Conservation (phyloP, 352 stramenopile species). For the Globisporangium paddicum region DNA sequence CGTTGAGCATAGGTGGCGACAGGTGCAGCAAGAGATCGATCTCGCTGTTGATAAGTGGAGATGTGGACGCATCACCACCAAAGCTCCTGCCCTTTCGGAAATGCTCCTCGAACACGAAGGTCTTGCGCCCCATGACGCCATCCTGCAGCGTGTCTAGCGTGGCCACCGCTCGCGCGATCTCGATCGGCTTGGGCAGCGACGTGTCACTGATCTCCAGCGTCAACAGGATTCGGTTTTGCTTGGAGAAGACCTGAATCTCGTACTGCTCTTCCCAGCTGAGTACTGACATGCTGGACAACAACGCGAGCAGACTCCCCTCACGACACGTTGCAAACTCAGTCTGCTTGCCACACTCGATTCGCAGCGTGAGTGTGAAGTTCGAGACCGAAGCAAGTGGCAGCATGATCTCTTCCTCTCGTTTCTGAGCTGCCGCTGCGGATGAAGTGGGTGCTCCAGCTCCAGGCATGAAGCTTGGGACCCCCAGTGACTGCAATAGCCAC, state of each 20-base stretch:
- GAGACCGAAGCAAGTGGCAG: slow-evolving; percentile 2
- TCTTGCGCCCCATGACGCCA: slow-evolving; percentile 25
- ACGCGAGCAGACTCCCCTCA: slow-evolving; percentile 31
- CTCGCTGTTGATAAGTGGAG: slow-evolving; percentile 17
- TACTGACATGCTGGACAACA: slow-evolving; percentile 21
- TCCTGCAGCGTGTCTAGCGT: slow-evolving; percentile 33
- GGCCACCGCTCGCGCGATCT: slow-evolving; percentile 40
- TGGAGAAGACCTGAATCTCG: slow-evolving; percentile 37
- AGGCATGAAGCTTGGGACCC: slow-evolving; percentile 8
- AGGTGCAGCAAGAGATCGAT: slow-evolving; percentile 59
- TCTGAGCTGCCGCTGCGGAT: slow-evolving; percentile 7
- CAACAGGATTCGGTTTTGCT: slow-evolving; percentile 29
- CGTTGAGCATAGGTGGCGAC: slow-evolving; percentile 43
- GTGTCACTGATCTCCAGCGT: slow-evolving; percentile 43
- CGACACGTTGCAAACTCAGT: slow-evolving; percentile 37
- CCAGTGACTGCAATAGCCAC: slow-evolving; percentile 26
- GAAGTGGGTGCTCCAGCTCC: not conserved
- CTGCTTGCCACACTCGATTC: slow-evolving; percentile 45
- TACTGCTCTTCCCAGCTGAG: slow-evolving; percentile 69
- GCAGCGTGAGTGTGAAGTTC: slow-evolving; percentile 42
- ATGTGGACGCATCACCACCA: slow-evolving; percentile 1
- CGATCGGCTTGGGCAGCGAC: slow-evolving; percentile 24
- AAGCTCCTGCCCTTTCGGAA: slow-evolving; percentile 33
- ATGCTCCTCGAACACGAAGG: slow-evolving; percentile 43
- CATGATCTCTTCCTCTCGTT: slow-evolving; percentile 32